phyloP scores from a whole-genome alignment of 768 basidiomycete genomes.

The Gloeopeniophorella convolvens region DNA sequence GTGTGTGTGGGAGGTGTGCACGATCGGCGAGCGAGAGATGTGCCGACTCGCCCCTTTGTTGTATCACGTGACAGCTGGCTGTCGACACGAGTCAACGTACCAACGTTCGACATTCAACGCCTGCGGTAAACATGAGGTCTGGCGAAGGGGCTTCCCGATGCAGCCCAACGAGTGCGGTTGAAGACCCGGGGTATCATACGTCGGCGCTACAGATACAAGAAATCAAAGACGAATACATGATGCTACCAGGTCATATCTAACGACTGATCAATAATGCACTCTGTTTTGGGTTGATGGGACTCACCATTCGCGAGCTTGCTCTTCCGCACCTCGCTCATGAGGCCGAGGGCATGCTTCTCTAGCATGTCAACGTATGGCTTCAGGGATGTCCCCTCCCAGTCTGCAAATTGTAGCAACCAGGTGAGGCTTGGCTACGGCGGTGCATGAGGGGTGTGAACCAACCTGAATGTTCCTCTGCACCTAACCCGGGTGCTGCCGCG shows the following conservation, averaged over 20 bases:
- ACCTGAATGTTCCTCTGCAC: conserved; percentile 17
- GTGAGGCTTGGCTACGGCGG: not conserved
- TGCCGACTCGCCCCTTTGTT: too few relatives aligned
- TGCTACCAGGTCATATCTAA: conserved; percentile 19
- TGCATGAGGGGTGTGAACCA: not conserved
- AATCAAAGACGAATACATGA: not conserved
- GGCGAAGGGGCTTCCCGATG: too few relatives aligned
- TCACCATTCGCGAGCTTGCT: conserved; percentile 41
- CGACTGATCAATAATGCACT: not conserved
- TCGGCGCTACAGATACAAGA: not conserved
- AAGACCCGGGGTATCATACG: not conserved
- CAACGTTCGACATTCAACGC: too few relatives aligned
- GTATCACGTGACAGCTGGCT: too few relatives aligned
- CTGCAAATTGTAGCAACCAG: conserved; percentile 27
- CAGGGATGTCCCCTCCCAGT: conserved; percentile 84
- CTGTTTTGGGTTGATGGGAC: conserved; percentile 2
- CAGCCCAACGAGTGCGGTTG: too few relatives aligned
- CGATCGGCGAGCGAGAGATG: too few relatives aligned
- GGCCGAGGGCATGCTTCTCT: conserved; percentile 56
- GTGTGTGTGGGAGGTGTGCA: too few relatives aligned
- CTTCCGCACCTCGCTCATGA: conserved; percentile 53
- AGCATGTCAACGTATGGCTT: conserved; percentile 87
- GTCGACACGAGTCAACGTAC: too few relatives aligned
- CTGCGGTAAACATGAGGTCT: too few relatives aligned
- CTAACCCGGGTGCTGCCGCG: conserved; percentile 21